Percentiles rank a stretch among this genome's conserved stretches.
Evolutionary conservation across 805 yeast species (phyloP).

Genomic region (Kurtzmaniella cleridarum): DNA sequence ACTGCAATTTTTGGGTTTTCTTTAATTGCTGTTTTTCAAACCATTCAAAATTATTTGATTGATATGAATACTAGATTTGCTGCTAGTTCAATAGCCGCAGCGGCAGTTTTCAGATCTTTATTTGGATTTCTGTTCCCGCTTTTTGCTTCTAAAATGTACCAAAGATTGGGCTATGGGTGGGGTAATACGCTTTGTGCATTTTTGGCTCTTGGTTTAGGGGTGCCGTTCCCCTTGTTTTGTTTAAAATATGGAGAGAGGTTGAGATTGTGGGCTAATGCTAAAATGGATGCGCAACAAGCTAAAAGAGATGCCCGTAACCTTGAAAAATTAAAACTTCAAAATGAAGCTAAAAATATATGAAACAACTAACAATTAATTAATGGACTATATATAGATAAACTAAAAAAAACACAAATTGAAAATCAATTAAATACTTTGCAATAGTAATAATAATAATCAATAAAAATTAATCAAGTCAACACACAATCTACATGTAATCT

Average conservation of each 20-base stretch:
- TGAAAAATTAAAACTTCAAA: slow-evolving; percentile 21
- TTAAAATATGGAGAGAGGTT: slow-evolving; percentile 51
- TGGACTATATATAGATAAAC: too few relatives aligned
- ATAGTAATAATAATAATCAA: too few relatives aligned
- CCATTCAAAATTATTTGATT: slow-evolving; percentile 63
- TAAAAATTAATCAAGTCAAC: too few relatives aligned
- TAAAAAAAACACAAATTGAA: too few relatives aligned
- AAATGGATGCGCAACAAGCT: slow-evolving; percentile 44
- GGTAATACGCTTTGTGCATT: slow-evolving; percentile 61
- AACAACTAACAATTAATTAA: too few relatives aligned
- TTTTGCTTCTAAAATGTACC: slow-evolving; percentile 56
- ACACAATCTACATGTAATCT: too few relatives aligned
- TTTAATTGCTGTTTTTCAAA: slow-evolving; percentile 58
- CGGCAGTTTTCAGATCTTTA: slow-evolving; percentile 59
- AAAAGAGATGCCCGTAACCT: slow-evolving; percentile 39
- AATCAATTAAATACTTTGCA: too few relatives aligned
- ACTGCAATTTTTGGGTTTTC: slow-evolving; percentile 55
- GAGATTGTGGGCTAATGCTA: slow-evolving; percentile 53
- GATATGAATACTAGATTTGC: slow-evolving; percentile 66
- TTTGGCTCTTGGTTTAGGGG: slow-evolving; percentile 50
- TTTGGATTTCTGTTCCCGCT: slow-evolving; percentile 70
- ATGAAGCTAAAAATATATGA: too few relatives aligned
- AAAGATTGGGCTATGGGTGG: slow-evolving; percentile 60
- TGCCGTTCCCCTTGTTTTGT: slow-evolving; percentile 64
- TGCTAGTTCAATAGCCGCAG: slow-evolving; percentile 67